Conservation (phyloP, 179 eudicot genomes). For the Vitellaria paradoxa region DNA sequence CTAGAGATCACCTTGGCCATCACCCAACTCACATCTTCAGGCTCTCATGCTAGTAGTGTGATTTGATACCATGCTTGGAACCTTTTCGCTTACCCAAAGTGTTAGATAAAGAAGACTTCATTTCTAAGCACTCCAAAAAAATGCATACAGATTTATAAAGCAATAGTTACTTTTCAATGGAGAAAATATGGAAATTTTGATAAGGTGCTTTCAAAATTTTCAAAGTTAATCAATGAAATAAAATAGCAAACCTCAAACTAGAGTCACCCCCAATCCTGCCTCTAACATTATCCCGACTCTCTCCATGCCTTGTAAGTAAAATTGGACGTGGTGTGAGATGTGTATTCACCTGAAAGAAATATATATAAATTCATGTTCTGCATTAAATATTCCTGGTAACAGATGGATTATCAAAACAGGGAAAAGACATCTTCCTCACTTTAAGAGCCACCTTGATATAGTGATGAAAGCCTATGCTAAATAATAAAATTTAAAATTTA, state of each 20-base stretch:
- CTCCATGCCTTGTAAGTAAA: conserved; percentile 97
- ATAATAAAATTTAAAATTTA: conserved; percentile 6
- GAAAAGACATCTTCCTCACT: background rate
- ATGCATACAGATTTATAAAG: background rate
- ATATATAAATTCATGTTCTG: conserved; percentile 13
- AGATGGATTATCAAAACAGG: background rate
- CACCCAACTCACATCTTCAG: too few species aligned
- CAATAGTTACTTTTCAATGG: background rate
- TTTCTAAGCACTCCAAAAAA: background rate
- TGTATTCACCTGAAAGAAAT: conserved; percentile 74
- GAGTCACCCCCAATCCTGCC: conserved; percentile 95
- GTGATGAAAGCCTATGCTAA: background rate
- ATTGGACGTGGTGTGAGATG: conserved; percentile 99
- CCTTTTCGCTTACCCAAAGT: background rate
- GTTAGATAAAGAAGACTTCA: background rate
- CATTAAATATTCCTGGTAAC: background rate
- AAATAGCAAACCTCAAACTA: conserved; percentile 53
- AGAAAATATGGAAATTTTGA: background rate
- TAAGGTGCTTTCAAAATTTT: background rate
- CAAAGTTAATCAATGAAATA: background rate
- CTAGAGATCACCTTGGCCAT: too few species aligned
- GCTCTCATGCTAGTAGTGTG: background rate
- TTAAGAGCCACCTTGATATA: background rate
- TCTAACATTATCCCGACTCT: conserved; percentile 90
- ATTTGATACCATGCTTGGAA: background rate